These are phyloP conservation scores for Gymnopilus dilepis DNA, from an alignment of 768 basidiomycete species.

Conservation along the genomic window DNA sequence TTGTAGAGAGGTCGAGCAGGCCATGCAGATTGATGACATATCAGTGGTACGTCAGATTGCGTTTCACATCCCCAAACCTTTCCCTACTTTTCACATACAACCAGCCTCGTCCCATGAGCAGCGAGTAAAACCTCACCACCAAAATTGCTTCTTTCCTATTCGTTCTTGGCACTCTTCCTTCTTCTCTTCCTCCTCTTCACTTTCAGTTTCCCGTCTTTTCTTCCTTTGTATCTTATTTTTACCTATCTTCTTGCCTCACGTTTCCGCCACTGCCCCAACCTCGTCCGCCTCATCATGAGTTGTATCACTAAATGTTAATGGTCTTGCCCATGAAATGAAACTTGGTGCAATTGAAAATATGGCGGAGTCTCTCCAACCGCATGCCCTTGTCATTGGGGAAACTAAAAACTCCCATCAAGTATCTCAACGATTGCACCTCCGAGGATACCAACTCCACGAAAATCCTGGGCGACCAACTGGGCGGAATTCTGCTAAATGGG, in stretches of 20 bases:
- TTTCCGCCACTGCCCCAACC: neutral
- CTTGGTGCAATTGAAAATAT: conserved; percentile 9
- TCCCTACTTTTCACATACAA: no score
- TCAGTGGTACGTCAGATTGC: no score
- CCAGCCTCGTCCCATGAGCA: no score
- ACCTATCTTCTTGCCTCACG: neutral
- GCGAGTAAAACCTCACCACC: no score
- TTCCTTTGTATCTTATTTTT: neutral
- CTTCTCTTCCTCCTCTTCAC: neutral
- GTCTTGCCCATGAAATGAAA: conserved; percentile 17
- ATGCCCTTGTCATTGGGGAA: conserved; percentile 22
- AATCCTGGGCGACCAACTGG: neutral
- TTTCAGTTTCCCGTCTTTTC: neutral
- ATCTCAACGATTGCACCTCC: neutral
- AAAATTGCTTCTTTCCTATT: no score
- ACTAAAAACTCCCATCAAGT: conserved; percentile 19
- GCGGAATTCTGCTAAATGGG: neutral
- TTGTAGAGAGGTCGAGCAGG: no score
- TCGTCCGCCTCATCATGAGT: neutral
- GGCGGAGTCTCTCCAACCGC: conserved; percentile 11
- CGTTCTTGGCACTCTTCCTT: neutral
- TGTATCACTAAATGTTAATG: conserved; percentile 9
- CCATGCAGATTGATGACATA: no score
- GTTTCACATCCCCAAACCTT: no score
- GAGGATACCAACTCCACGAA: neutral